Evolutionary conservation across 2,329 filamentous ascomycete species (phyloP).

Genomic region (Neopestalotiopsis sp.): DNA sequence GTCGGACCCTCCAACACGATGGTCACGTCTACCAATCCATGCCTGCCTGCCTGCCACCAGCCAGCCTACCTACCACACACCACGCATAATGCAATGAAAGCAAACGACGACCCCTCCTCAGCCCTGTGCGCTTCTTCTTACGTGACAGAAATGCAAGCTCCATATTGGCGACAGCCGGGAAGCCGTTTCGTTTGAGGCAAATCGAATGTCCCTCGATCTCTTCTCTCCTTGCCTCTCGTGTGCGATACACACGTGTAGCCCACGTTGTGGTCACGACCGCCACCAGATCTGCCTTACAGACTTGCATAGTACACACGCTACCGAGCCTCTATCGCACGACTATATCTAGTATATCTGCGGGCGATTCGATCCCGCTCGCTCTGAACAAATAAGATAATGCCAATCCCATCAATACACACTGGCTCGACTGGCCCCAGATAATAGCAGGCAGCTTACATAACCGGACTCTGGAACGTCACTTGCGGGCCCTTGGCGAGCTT

Average conservation of each 20-base stretch:
- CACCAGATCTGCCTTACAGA: not conserved
- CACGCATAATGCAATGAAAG: not conserved
- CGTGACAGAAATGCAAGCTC: not conserved
- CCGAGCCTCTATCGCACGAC: not conserved
- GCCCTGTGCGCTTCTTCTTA: not conserved
- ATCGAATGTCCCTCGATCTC: not conserved
- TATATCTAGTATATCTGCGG: not conserved
- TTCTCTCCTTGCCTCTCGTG: not conserved
- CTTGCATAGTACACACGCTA: not conserved
- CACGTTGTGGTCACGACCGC: not conserved
- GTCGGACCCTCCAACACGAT: not conserved
- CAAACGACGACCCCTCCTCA: not conserved
- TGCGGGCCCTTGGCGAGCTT: not conserved
- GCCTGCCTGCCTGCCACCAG: not conserved
- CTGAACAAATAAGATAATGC: not conserved
- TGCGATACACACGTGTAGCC: not conserved
- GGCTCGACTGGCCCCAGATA: no score
- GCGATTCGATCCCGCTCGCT: not conserved
- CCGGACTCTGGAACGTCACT: not conserved
- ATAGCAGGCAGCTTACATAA: not conserved
- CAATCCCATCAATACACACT: not conserved
- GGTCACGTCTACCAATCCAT: not conserved
- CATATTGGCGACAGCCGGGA: constrained; percentile 5
- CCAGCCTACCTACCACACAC: no score
- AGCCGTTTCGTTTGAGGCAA: not conserved